Evolutionary conservation across 306 rosid genomes (phyloP).

Genomic region (Cotoneaster glaucophyllus): DNA sequence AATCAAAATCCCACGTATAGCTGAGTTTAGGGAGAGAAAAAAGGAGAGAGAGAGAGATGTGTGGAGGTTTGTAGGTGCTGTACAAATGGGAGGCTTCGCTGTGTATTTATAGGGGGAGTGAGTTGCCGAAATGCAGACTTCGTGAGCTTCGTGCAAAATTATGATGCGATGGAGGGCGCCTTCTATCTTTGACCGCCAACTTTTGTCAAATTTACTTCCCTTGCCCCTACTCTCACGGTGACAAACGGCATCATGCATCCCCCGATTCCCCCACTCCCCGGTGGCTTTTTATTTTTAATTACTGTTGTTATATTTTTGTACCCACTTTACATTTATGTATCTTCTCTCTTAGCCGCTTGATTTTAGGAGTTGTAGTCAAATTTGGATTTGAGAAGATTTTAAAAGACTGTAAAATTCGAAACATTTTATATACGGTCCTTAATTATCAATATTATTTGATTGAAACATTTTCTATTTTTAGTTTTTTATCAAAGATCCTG

Average conservation of each 20-base stretch:
- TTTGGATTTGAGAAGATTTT: no score
- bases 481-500: no score
- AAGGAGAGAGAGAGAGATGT: not conserved
- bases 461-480: no score
- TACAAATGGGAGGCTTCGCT: not conserved
- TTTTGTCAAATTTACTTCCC: not conserved
- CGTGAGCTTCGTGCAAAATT: not conserved
- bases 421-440: no score
- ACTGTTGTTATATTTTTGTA: no score
- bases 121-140: conserved; percentile 11
- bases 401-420: no score
- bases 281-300: not conserved
- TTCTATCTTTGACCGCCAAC: conserved; percentile 10
- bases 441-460: no score
- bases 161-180: not conserved
- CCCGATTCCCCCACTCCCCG: no score
- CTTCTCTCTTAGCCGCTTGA: no score
- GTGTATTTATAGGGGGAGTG: conserved; percentile 7
- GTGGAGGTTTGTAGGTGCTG: conserved; percentile 5
- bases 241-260: not conserved
- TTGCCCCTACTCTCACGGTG: not conserved
- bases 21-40: not conserved
- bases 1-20: not conserved
- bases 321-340: no score
- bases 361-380: no score